Percentiles rank a stretch among this genome's conserved stretches.
phyloP scores from a whole-genome alignment of 2,329 filamentous ascomycete genomes.

The Sporothrix euskadiensis region DNA sequence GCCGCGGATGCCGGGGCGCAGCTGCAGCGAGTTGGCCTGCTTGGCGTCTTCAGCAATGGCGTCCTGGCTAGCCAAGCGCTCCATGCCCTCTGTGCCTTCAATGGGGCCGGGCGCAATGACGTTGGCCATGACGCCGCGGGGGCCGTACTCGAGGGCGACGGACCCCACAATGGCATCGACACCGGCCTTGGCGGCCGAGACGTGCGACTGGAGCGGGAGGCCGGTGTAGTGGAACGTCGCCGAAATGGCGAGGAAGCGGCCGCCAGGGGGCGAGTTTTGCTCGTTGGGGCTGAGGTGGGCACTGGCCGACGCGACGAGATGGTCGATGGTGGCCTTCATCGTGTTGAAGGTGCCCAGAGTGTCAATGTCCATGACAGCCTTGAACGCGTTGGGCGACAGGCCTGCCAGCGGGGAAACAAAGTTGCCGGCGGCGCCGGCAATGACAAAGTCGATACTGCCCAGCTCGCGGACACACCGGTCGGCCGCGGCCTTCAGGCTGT shows the following conservation, averaged over 20 bases:
- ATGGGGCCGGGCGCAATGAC: constrained; percentile 88
- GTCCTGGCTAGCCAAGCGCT: constrained; percentile 53
- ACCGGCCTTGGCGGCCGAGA: constrained; percentile 86
- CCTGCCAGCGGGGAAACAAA: constrained; percentile 84
- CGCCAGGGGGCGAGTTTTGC: constrained; percentile 57
- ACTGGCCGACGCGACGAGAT: constrained; percentile 73
- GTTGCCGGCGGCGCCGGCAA: constrained; percentile 93
- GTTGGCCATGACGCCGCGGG: constrained; percentile 82
- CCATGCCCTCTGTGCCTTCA: constrained; percentile 77
- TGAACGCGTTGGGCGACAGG: constrained; percentile 87
- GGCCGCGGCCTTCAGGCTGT: constrained; percentile 70
- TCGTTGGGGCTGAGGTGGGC: constrained; percentile 56
- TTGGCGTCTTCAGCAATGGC: not conserved
- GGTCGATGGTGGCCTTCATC: constrained; percentile 83
- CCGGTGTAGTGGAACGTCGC: constrained; percentile 91
- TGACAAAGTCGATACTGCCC: constrained; percentile 87
- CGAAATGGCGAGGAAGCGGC: constrained; percentile 85
- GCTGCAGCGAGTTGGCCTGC: constrained; percentile 28
- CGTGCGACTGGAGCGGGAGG: constrained; percentile 81
- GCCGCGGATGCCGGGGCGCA: constrained; percentile 37
- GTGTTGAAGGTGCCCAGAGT: constrained; percentile 93
- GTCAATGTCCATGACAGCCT: constrained; percentile 94
- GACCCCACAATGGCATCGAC: constrained; percentile 81
- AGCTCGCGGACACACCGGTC: constrained; percentile 79
- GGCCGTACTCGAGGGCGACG: constrained; percentile 86